These are phyloP conservation scores for Rhytidhysteron rufulum DNA, from an alignment of 2,329 filamentous ascomycete genomes.

Conservation along the genomic window DNA sequence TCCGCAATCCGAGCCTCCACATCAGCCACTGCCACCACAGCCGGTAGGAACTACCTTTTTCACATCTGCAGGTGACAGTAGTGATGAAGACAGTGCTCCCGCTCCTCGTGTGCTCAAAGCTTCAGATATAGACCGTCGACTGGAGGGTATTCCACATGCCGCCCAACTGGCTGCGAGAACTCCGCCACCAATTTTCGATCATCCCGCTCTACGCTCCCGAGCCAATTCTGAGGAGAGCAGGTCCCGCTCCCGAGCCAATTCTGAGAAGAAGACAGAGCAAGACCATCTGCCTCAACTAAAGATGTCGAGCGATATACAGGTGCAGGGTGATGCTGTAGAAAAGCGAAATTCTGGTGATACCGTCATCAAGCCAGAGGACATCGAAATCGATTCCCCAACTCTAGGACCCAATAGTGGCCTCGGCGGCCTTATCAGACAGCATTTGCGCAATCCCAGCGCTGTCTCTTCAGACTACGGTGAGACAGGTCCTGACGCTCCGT, in stretches of 20 bases:
- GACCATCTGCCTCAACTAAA: slow-evolving; percentile 5
- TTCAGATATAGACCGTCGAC: slow-evolving; percentile 22
- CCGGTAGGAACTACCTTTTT: slow-evolving; percentile 25
- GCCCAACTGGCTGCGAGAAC: slow-evolving; percentile 14
- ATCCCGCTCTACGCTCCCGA: slow-evolving; percentile 33
- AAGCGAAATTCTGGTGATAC: slow-evolving; percentile 1
- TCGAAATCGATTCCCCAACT: slow-evolving; percentile 70
- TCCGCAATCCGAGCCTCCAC: slow-evolving; percentile 7
- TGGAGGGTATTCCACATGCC: slow-evolving; percentile 30
- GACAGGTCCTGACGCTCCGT: slow-evolving; percentile 14
- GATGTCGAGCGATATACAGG: slow-evolving; percentile 3
- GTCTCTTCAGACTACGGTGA: slow-evolving; percentile 69
- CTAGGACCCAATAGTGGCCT: slow-evolving; percentile 68
- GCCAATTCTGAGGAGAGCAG: slow-evolving; percentile 18
- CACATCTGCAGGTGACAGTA: slow-evolving; percentile 25
- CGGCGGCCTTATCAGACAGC: slow-evolving; percentile 77
- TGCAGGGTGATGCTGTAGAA: slow-evolving; percentile 8
- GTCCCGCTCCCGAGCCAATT: slow-evolving; percentile 26
- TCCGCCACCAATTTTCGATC: slow-evolving; percentile 32
- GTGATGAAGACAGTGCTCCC: slow-evolving; percentile 24
- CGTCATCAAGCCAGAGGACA: slow-evolving; percentile 13
- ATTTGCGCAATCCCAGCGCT: slow-evolving; percentile 77
- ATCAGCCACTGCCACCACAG: slow-evolving; percentile 14
- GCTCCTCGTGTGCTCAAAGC: slow-evolving; percentile 11
- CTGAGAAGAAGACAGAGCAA: slow-evolving; percentile 11